Percentiles rank a stretch among this genome's conserved stretches.
Conservation (phyloP, 257 asterid species). For the Rehmannia glutinosa region DNA sequence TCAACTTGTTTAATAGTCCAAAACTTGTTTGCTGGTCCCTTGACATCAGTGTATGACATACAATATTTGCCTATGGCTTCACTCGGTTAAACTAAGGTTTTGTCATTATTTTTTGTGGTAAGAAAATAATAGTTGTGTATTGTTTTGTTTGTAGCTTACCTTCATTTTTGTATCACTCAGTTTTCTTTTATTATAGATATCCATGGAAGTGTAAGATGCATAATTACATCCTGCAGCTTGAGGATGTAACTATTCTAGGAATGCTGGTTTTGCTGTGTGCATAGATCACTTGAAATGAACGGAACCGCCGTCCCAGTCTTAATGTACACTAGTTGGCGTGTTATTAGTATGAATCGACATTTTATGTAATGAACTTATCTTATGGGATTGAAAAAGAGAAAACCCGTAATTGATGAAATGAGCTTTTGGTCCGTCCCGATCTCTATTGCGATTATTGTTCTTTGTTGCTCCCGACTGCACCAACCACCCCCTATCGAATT, state of each 20-base stretch:
- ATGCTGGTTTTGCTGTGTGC: background rate
- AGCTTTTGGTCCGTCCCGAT: background rate
- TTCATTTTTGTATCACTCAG: background rate
- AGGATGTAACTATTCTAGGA: background rate
- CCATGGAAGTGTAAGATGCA: constrained; percentile 8
- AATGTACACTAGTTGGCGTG: constrained; percentile 12
- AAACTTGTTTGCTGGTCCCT: constrained; percentile 1
- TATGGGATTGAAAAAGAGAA: background rate
- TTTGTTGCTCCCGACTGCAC: too few species aligned
- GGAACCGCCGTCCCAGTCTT: background rate
- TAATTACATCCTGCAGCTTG: constrained; percentile 1
- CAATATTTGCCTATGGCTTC: background rate
- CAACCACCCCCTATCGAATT: too few species aligned
- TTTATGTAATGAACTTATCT: constrained; percentile 7
- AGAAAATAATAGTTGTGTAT: background rate
- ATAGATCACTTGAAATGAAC: constrained; percentile 8
- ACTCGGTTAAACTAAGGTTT: background rate
- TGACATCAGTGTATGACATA: background rate
- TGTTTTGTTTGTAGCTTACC: background rate
- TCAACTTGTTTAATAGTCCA: too few species aligned
- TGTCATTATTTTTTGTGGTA: background rate
- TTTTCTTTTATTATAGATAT: constrained; percentile 1
- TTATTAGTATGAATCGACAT: background rate
- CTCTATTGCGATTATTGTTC: background rate
- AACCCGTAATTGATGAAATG: background rate